A percentile compares a stretch with the other conserved stretches of the same genome.
Conservation (phyloP, 805 yeast species). For the Komagataella phaffii region DNA sequence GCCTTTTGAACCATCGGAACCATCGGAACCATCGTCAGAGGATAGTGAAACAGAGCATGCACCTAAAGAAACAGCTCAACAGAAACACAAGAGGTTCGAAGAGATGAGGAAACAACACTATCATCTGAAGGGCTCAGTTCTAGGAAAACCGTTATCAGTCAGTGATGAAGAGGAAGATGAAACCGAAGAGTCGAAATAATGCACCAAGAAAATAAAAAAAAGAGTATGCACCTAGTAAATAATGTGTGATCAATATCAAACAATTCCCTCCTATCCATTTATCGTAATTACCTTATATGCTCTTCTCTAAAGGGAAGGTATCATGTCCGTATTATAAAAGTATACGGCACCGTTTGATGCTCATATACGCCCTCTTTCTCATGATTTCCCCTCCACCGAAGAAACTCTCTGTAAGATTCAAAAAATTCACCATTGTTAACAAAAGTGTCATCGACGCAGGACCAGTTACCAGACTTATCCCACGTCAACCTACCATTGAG, state of each 20-base stretch:
- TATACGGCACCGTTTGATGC: background rate
- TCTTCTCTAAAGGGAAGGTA: background rate
- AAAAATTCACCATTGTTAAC: background rate
- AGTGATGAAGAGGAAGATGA: conserved; percentile 18
- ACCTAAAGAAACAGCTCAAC: conserved; percentile 29
- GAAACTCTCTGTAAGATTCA: conserved; percentile 5
- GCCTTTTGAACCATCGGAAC: background rate
- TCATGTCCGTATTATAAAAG: background rate
- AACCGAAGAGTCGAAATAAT: background rate
- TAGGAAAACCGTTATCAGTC: conserved; percentile 25
- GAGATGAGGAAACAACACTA: conserved; percentile 73
- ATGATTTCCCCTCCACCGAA: background rate
- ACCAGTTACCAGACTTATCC: conserved; percentile 18
- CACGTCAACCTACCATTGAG: conserved; percentile 14
- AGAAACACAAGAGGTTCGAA: conserved; percentile 57
- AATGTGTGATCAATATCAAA: background rate
- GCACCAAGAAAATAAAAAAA: background rate
- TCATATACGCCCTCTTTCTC: background rate
- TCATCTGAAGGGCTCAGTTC: conserved; percentile 38
- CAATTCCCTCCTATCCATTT: background rate
- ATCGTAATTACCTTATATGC: background rate
- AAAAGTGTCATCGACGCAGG: conserved; percentile 8
- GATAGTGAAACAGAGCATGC: conserved; percentile 28
- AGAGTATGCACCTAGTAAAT: background rate
- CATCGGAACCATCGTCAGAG: conserved; percentile 6